A percentile compares a stretch with the other conserved stretches of the same genome.
These are phyloP conservation scores for Camellia japonica DNA, from an alignment of 148 eudicot species.

Conservation along the genomic window DNA sequence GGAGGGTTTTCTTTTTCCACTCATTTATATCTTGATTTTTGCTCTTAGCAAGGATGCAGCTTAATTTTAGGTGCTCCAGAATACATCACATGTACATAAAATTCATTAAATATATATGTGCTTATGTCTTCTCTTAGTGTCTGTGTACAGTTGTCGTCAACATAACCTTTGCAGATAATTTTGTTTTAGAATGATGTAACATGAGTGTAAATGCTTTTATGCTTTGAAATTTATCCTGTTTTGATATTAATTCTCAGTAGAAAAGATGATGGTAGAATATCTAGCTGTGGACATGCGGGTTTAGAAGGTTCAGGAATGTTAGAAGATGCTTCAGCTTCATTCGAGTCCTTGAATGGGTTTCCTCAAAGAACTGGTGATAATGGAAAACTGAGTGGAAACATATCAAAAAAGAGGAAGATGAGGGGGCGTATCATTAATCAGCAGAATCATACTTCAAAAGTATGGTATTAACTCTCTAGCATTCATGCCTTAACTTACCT, in stretches of 20 bases:
- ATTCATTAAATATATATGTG: neutral
- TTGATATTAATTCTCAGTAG: slow-evolving; percentile 14
- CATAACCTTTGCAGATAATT: neutral
- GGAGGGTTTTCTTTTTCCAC: neutral
- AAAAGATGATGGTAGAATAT: slow-evolving; percentile 28
- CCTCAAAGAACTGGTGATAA: slow-evolving; percentile 22
- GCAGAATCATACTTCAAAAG: slow-evolving; percentile 35
- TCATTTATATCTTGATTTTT: neutral
- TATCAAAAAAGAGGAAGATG: slow-evolving; percentile 32
- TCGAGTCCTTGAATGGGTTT: slow-evolving; percentile 27
- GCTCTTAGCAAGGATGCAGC: neutral
- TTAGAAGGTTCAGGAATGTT: slow-evolving; percentile 12
- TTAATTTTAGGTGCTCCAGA: neutral
- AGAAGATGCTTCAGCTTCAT: slow-evolving; percentile 29
- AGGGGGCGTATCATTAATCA: slow-evolving; percentile 15
- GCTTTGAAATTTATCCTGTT: neutral
- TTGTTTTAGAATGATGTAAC: neutral
- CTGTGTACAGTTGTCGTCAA: neutral
- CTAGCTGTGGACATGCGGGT: slow-evolving; percentile 18
- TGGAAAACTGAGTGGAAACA: slow-evolving; percentile 24
- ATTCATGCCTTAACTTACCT: neutral
- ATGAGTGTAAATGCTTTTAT: neutral
- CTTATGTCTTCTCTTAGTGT: neutral
- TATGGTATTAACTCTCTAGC: slow-evolving; percentile 27
- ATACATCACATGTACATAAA: neutral